These are phyloP conservation scores for Aleurites moluccanus DNA, from an alignment of 441 rosid genomes.

Conservation along the genomic window DNA sequence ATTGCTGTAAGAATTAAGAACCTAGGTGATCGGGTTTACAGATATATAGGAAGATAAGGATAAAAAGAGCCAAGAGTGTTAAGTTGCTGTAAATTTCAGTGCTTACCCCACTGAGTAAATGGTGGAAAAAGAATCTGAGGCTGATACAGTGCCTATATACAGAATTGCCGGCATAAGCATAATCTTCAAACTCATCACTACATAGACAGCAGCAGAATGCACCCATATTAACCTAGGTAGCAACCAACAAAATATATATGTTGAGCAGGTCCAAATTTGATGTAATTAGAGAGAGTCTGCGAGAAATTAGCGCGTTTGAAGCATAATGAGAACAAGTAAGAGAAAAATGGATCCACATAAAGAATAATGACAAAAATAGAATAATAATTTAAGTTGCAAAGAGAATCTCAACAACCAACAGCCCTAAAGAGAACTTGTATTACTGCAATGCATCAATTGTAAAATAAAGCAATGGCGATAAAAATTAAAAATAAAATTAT, in stretches of 20 bases:
- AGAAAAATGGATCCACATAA: neutral
- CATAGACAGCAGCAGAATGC: conserved; percentile 57
- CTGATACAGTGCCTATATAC: conserved; percentile 51
- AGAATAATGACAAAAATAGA: neutral
- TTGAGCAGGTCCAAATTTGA: neutral
- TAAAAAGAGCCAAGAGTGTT: neutral
- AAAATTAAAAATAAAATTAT: no score
- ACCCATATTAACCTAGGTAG: conserved; percentile 39
- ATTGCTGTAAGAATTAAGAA: conserved; percentile 7
- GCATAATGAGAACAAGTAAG: neutral
- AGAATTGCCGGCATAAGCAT: conserved; percentile 43
- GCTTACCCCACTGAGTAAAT: conserved; percentile 55
- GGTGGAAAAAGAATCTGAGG: conserved; percentile 49
- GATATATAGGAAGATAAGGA: neutral
- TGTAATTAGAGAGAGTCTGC: neutral
- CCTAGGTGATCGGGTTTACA: neutral
- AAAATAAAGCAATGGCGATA: no score
- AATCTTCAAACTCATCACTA: conserved; percentile 51
- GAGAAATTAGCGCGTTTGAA: neutral
- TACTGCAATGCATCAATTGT: neutral
- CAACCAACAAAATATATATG: neutral
- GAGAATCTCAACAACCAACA: neutral
- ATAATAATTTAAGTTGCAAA: neutral
- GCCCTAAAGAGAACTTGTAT: neutral
- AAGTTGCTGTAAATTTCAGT: neutral